Conservation (phyloP, 108 stramenopile genomes). For the Skeletonema tropicum region DNA sequence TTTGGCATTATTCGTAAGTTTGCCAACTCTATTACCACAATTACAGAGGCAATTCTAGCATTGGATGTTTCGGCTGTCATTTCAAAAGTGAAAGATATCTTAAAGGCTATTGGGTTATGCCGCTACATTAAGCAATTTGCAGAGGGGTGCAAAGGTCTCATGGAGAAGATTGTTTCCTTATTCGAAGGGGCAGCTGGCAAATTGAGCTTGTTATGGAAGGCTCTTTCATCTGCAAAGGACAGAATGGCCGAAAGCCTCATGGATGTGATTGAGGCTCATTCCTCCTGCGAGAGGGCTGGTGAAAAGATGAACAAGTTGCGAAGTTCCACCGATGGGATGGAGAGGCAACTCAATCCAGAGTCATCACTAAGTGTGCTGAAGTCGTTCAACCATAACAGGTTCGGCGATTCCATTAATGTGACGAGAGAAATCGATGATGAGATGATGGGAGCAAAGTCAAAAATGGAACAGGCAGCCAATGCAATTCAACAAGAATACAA, state of each 20-base stretch:
- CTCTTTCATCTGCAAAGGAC: conserved; percentile 61
- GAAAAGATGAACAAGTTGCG: conserved; percentile 38
- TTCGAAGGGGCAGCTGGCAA: conserved; percentile 48
- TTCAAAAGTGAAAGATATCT: conserved; percentile 46
- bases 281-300: conserved; percentile 42
- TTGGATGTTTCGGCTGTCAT: conserved; percentile 25
- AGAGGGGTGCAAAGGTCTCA: conserved; percentile 41
- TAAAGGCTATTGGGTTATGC: conserved; percentile 25
- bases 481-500: conserved; percentile 53
- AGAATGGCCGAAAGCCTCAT: conserved; percentile 49
- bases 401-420: conserved; percentile 40
- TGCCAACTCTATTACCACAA: conserved; percentile 28
- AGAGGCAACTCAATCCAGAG: conserved; percentile 21
- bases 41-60: conserved; percentile 45
- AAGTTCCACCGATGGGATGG: conserved; percentile 9
- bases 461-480: conserved; percentile 28
- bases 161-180: conserved; percentile 47
- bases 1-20: conserved; percentile 48
- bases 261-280: conserved; percentile 39
- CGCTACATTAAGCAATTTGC: conserved; percentile 44
- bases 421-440: conserved; percentile 54
- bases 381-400: conserved; percentile 29
- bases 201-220: conserved; percentile 52
- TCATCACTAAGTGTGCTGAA: conserved; percentile 27
- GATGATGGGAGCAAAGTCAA: conserved; percentile 30